A percentile compares a stretch with the other conserved stretches of the same genome.
These are phyloP conservation scores for Phytophthora fragariae DNA, from an alignment of 352 stramenopile species.

Conservation along the genomic window DNA sequence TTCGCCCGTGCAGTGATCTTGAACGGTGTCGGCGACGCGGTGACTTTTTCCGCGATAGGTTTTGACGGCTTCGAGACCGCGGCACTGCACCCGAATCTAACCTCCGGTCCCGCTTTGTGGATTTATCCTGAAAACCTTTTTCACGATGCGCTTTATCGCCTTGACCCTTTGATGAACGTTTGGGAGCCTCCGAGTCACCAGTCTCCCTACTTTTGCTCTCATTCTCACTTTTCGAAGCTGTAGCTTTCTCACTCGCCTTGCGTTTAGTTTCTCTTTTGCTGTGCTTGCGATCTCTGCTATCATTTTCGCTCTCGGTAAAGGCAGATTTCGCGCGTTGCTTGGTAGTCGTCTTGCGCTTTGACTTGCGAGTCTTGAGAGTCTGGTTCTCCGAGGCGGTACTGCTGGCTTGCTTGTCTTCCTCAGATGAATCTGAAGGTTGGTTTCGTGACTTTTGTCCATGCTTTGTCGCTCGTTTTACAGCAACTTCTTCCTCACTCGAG, in stretches of 20 bases:
- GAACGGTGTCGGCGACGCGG: conserved; percentile 7
- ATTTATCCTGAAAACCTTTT: no score
- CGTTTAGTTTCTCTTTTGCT: conserved; percentile 21
- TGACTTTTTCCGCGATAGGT: conserved; percentile 2
- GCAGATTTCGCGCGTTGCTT: conserved; percentile 16
- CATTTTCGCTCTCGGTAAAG: conserved; percentile 34
- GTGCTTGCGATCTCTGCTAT: conserved; percentile 3
- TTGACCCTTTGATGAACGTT: conserved; percentile 1
- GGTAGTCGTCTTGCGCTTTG: conserved; percentile 6
- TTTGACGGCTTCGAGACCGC: conserved; percentile 23
- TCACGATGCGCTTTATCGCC: conserved; percentile 1
- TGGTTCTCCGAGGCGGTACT: conserved; percentile 25
- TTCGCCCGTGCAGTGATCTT: conserved; percentile 8
- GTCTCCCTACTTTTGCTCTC: conserved; percentile 24
- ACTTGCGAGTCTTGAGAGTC: not conserved
- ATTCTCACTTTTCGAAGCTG: conserved; percentile 13
- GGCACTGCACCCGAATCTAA: conserved; percentile 2
- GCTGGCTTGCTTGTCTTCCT: not conserved
- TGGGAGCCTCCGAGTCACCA: conserved; percentile 10
- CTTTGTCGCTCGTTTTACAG: not conserved
- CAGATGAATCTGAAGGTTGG: conserved; percentile 18
- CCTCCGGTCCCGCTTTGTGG: conserved; percentile 6
- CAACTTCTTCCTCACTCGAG: conserved; percentile 30
- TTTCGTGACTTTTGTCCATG: conserved; percentile 11
- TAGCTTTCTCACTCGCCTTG: not conserved